These are phyloP conservation scores for Paramecium sonneborni DNA, from an alignment of 73 alveolate species.

Conservation along the genomic window DNA sequence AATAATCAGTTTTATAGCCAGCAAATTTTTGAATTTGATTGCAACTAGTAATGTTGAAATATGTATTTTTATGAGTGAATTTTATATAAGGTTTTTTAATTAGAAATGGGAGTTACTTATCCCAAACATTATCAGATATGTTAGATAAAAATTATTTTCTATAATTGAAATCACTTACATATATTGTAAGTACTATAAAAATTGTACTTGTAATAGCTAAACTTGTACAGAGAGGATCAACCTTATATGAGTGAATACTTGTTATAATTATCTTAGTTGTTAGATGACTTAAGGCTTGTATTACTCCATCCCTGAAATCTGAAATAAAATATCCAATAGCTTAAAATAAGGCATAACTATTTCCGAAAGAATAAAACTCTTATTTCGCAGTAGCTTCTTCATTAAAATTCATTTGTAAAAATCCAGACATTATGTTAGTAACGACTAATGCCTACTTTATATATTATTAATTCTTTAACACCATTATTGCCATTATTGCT, in stretches of 20 bases:
- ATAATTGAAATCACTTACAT: conserved; percentile 4
- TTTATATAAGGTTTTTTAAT: neutral
- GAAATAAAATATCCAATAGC: neutral
- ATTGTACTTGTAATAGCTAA: neutral
- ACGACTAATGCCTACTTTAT: neutral
- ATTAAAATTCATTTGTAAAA: neutral
- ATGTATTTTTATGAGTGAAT: neutral
- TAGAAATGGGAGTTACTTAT: neutral
- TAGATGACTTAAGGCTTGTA: neutral
- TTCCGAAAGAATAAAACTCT: neutral
- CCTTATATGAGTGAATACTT: neutral
- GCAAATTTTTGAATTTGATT: neutral
- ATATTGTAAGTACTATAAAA: neutral
- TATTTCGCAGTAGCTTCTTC: neutral
- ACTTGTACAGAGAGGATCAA: neutral
- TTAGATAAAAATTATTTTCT: neutral
- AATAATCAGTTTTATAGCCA: neutral
- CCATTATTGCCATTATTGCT: neutral
- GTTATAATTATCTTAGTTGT: neutral
- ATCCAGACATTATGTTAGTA: neutral
- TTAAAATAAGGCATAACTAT: neutral
- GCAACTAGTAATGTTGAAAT: neutral
- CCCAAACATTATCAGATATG: neutral
- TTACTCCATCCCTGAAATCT: neutral
- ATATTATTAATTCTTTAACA: neutral